These are phyloP conservation scores for Talaromyces albobiverticillius DNA, from an alignment of 2,329 filamentous ascomycete genomes.

Conservation along the genomic window DNA sequence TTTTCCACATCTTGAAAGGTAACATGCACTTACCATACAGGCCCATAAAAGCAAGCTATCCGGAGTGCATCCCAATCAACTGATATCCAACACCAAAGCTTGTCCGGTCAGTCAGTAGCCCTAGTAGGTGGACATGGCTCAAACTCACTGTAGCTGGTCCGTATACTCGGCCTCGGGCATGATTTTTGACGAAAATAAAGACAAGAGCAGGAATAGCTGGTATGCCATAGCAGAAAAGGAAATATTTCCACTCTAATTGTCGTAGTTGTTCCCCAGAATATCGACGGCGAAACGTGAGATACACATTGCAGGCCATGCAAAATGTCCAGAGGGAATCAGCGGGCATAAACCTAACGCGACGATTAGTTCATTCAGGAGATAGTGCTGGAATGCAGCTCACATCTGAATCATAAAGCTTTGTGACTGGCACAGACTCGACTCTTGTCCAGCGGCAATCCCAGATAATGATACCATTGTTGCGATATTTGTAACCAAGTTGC, in stretches of 20 bases:
- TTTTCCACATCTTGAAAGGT: too few species aligned
- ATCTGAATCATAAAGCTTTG: conserved; percentile 80
- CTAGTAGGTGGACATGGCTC: too few species aligned
- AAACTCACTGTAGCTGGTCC: conserved; percentile 62
- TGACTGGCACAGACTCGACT: conserved; percentile 65
- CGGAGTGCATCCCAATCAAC: conserved; percentile 67
- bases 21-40: conserved; percentile 27
- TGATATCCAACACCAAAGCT: conserved; percentile 81
- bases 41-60: conserved; percentile 67
- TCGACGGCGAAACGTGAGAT: conserved; percentile 73
- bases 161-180: conserved; percentile 59
- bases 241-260: conserved; percentile 67
- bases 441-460: conserved; percentile 50
- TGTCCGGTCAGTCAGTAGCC: background rate
- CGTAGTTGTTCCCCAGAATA: conserved; percentile 64
- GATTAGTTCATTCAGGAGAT: background rate
- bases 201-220: conserved; percentile 66
- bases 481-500: conserved; percentile 76
- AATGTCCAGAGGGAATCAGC: conserved; percentile 74
- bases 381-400: conserved; percentile 47
- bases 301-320: conserved; percentile 80
- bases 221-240: conserved; percentile 67
- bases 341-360: conserved; percentile 64
- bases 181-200: conserved; percentile 62
- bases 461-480: conserved; percentile 69